Conservation (phyloP, 1,284 basidiomycete species). For the Phellopilus nigrolimitatus region DNA sequence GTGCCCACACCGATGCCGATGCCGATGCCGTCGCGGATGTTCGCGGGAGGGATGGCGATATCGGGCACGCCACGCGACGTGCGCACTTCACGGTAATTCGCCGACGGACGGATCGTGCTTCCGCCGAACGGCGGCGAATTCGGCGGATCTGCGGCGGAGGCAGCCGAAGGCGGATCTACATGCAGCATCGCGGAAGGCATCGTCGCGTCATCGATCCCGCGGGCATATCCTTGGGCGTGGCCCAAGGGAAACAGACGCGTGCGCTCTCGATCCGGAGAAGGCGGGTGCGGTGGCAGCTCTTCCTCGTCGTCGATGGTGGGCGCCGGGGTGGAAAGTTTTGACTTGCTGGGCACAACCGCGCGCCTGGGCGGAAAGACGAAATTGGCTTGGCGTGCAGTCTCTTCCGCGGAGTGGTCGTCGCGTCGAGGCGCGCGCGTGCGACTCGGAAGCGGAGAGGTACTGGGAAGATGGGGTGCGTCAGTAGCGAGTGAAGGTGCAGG, state of each 20-base stretch:
- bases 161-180: background rate
- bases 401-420: constrained; percentile 33
- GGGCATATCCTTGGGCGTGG: constrained; percentile 22
- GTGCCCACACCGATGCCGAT: constrained; percentile 8
- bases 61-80: constrained; percentile 36
- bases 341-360: constrained; percentile 29
- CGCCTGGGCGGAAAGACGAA: constrained; percentile 55
- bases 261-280: constrained; percentile 18
- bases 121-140: background rate
- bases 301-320: constrained; percentile 26
- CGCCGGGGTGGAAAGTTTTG: constrained; percentile 28
- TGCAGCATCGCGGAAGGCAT: constrained; percentile 13
- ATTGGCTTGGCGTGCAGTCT: constrained; percentile 42
- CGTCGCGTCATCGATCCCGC: constrained; percentile 19
- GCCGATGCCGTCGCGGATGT: constrained; percentile 7
- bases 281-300: constrained; percentile 9
- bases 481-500: constrained; percentile 26
- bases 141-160: too few relatives aligned
- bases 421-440: constrained; percentile 18
- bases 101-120: constrained; percentile 13
- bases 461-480: background rate
- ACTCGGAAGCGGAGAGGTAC: constrained; percentile 4
- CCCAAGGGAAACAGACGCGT: constrained; percentile 28
- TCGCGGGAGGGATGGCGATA: constrained; percentile 36
- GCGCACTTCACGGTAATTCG: constrained; percentile 36